A percentile compares a stretch with the other conserved stretches of the same genome.
Evolutionary conservation across 2,329 filamentous ascomycete genomes (phyloP).

Genomic region (Alternaria brassicicola): DNA sequence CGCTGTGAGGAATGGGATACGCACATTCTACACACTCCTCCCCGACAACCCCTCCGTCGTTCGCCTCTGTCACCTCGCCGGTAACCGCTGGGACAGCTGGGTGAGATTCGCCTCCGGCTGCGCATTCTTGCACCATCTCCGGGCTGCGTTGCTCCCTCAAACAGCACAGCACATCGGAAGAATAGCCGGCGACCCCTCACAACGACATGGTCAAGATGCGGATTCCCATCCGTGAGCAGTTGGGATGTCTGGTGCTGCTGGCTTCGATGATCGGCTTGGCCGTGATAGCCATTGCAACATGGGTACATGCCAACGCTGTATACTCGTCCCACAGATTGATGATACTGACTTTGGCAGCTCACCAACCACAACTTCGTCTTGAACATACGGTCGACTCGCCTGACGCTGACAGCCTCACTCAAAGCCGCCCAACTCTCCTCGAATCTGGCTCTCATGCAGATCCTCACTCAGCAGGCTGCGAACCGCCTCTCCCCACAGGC

Average conservation of each 20-base stretch:
- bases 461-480: slow-evolving; percentile 72
- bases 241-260: slow-evolving; percentile 78
- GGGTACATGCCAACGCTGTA: slow-evolving; percentile 40
- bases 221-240: slow-evolving; percentile 85
- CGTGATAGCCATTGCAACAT: slow-evolving; percentile 78
- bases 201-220: slow-evolving; percentile 66
- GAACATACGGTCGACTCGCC: slow-evolving; percentile 63
- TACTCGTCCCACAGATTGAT: neutral
- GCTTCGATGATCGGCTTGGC: slow-evolving; percentile 76
- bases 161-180: slow-evolving; percentile 1
- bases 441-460: slow-evolving; percentile 79
- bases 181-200: neutral
- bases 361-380: slow-evolving; percentile 68
- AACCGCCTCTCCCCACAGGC: slow-evolving; percentile 64
- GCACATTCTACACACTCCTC: slow-evolving; percentile 14
- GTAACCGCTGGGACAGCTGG: neutral
- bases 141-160: slow-evolving; percentile 12
- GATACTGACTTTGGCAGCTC: slow-evolving; percentile 48
- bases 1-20: slow-evolving; percentile 38
- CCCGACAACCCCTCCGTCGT: slow-evolving; percentile 12
- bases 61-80: slow-evolving; percentile 24
- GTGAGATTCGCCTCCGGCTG: neutral
- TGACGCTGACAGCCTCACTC: slow-evolving; percentile 81
- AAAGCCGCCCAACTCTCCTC: slow-evolving; percentile 83
- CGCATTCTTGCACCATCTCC: neutral